A percentile compares a stretch with the other conserved stretches of the same genome.
Conservation (phyloP, 2,329 filamentous ascomycete species). For the Immersiporthe knoxdaviesiana region DNA sequence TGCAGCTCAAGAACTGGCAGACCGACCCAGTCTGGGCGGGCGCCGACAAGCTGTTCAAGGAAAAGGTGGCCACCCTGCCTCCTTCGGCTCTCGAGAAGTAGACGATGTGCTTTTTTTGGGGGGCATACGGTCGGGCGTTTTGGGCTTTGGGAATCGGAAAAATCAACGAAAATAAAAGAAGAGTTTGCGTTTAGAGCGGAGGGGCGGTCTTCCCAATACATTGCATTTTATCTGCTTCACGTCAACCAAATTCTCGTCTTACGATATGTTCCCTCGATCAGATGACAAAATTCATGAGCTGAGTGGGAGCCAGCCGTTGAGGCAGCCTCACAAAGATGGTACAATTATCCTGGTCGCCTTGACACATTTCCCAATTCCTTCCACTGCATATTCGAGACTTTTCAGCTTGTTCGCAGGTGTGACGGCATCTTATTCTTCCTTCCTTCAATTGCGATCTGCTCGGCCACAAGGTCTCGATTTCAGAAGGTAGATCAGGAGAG, state of each 20-base stretch:
- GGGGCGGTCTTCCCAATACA: neutral
- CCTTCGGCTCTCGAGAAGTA: slow-evolving; percentile 29
- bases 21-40: slow-evolving; percentile 79
- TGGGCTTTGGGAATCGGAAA: slow-evolving; percentile 3
- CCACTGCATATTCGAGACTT: neutral
- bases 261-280: neutral
- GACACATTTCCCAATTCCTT: neutral
- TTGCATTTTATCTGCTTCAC: neutral
- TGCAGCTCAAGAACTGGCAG: slow-evolving; percentile 75
- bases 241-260: neutral
- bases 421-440: neutral
- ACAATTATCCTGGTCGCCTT: neutral
- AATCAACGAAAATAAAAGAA: neutral
- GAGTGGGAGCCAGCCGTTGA: neutral
- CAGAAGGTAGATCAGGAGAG: neutral
- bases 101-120: neutral
- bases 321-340: neutral
- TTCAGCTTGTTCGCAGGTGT: neutral
- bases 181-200: neutral
- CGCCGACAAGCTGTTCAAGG: slow-evolving; percentile 81
- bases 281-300: neutral
- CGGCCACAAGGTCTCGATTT: neutral
- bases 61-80: slow-evolving; percentile 67
- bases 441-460: neutral
- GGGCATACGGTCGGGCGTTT: slow-evolving; percentile 28